A percentile compares a stretch with the other conserved stretches of the same genome.
Conservation (phyloP, 208 protist genomes). For the Trypanosoma brucei region DNA sequence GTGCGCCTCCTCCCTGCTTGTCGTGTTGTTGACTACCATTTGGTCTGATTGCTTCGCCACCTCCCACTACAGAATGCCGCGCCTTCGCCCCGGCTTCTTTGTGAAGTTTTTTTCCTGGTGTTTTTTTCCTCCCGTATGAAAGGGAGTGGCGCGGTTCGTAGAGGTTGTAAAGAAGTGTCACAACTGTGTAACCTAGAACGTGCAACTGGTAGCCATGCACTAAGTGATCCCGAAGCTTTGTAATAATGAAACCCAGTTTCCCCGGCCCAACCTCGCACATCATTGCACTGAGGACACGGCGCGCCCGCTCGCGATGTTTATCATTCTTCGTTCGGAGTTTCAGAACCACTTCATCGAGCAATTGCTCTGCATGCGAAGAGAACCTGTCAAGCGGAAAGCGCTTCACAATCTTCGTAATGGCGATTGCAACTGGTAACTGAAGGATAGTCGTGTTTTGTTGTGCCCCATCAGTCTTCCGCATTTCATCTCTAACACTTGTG, state of each 20-base stretch:
- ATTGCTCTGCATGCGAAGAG: conserved; percentile 64
- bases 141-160: conserved; percentile 73
- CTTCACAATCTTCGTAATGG: conserved; percentile 84
- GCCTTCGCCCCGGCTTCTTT: no score
- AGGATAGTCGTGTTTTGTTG: conserved; percentile 44
- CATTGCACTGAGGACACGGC: conserved; percentile 76
- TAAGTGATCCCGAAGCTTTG: conserved; percentile 81
- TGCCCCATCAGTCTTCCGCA: conserved; percentile 56
- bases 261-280: conserved; percentile 76
- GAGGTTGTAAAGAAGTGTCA: conserved; percentile 83
- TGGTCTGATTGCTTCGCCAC: no score
- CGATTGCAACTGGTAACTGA: conserved; percentile 83
- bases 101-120: neutral
- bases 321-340: conserved; percentile 89
- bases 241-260: conserved; percentile 78
- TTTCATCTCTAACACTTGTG: conserved; percentile 52
- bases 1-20: neutral
- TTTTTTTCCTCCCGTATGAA: conserved; percentile 10
- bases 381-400: conserved; percentile 74
- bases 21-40: no score
- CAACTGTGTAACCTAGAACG: conserved; percentile 89
- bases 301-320: conserved; percentile 79
- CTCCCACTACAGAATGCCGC: no score
- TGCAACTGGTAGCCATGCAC: conserved; percentile 91
- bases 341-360: conserved; percentile 73